phyloP scores from a whole-genome alignment of 768 basidiomycete species.

The Auricularia sp. region DNA sequence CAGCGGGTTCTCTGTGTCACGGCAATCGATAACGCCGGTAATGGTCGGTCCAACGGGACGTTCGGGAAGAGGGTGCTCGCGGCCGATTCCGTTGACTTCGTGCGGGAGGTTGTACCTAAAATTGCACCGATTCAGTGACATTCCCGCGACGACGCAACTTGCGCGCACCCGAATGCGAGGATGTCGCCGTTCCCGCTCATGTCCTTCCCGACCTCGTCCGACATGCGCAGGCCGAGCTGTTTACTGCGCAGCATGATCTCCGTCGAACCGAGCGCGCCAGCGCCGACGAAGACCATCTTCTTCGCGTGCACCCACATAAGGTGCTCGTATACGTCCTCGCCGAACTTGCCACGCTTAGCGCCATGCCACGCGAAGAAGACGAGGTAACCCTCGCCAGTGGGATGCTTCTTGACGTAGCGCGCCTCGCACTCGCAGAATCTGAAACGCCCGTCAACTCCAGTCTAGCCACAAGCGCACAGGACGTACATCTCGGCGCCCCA shows the following conservation, averaged over 20 bases:
- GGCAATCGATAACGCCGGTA: constrained; percentile 4
- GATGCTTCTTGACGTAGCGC: constrained; percentile 2
- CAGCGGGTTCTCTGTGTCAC: constrained; percentile 3
- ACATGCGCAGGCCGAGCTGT: constrained; percentile 1
- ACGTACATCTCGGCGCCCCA: background rate
- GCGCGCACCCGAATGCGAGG: background rate
- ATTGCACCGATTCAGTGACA: background rate
- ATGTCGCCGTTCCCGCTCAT: constrained; percentile 4
- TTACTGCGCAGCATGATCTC: constrained; percentile 5
- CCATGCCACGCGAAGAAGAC: constrained; percentile 1
- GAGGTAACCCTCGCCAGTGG: background rate
- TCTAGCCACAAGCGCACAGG: background rate
- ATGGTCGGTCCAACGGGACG: constrained; percentile 3
- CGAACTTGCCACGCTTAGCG: background rate
- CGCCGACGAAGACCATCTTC: background rate
- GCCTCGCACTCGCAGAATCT: constrained; percentile 6
- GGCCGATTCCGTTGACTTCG: constrained; percentile 2
- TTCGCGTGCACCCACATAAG: background rate
- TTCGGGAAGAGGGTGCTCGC: background rate
- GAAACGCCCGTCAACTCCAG: background rate
- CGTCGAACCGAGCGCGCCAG: constrained; percentile 1
- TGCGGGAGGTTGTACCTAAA: constrained; percentile 1
- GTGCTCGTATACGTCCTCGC: background rate
- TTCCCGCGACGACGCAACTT: background rate
- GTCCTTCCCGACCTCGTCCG: background rate